Base-by-base conservation (phyloP, 2,329 filamentous ascomycete genomes). In the Colletotrichum cereale region DNA sequence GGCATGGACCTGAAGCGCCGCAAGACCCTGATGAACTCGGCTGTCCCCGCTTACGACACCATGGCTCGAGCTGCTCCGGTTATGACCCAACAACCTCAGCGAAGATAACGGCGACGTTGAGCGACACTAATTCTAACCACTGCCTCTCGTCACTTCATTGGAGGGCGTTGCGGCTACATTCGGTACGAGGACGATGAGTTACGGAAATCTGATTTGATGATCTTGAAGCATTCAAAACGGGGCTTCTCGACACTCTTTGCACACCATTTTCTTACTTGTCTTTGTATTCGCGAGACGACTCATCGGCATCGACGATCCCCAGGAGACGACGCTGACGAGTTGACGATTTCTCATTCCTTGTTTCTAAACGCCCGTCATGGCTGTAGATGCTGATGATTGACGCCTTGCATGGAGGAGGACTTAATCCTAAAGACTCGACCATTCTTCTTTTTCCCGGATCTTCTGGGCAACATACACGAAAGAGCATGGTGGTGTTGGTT, bases 1-100 rank as follows among this genome's bases (percentile, higher is more conserved):
- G 89, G 91, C 55, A 83, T 90, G 73, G 88, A 92, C 29, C 81
- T 92, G 71, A 97, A 97, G 84, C 90, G 94, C 75, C 91, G 93
- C 74, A 96, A 95, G 85, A 95, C 93, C 0, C 86, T 93, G 75
- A 88, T 90, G 73, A 91, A 93, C 76, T 84, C 86, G 14, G 83
- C 85, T 2, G 84, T 87, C n/a, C 82, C 87, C 31, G 80, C 83
- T 24, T 89, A 88, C 75, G 86, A 89, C 60, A 75, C 84, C 24
- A 82, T 88, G 78, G 85, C 80, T 74, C 85, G 86, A 73, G 80
- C 86, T 64, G 80, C 84, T 44, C 82, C 86, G 3, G 79, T 83
- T 29, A 81, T 88, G 66, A 79, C 82, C 62, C 81, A 83, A 36
- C 78, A 73, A 31, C 67, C 81, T 31, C 77, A 83, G 62, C 80